Evolutionary conservation across 2,329 filamentous ascomycete genomes (phyloP), one percentile per base, ranked within the genome.

Genomic region (Cordyceps fumosorosea): DNA sequence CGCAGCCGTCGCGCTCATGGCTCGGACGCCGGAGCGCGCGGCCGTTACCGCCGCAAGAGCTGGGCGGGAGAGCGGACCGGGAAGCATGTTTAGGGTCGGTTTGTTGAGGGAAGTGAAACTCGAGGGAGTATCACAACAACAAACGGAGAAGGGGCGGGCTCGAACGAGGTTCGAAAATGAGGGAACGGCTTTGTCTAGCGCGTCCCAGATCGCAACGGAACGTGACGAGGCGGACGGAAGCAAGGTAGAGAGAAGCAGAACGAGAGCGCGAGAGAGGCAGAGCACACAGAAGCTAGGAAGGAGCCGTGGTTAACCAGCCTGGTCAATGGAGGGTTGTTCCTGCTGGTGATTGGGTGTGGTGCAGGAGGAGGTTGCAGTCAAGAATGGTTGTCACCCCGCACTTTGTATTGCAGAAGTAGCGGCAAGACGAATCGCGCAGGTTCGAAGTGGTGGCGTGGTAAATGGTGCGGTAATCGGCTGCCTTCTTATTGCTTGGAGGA

Each of bases 1-100:
- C 63, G 80, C 74, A 26, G 59, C 29, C 63, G 85, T 84, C 62
- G 83, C 81, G 72, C 80, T 80, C 71, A 90, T 83, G 67, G 84
- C 77, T 69, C 86, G 81, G 65, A 81, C 71, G 62, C 74, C 72
- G 67, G 78, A 77, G 71, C 80, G 81, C 65, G 78, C 77, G 67
- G 77, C 76, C 68, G 71, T 71, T 62, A 72, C 71, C 58, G 77
- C 75, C 67, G 77, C 73, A 57, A 66, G 62, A 62, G 69, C 70
- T 64, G 74, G 70, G 68, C 79, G 82, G 68, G 81, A 70, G 68
- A 86, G 72, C 70, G 80, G 80, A 70, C 76, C 78, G 65, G 77
- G 77, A 67, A 83, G 72, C 81, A 83, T 84, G 64, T 12, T 71
- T 68, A 80, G 64, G 68, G 62, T 64, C 62, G 60, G 53, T 18